These are phyloP conservation scores for Thermomyces lanuginosus DNA, from an alignment of 2,329 filamentous ascomycete genomes.

Conservation along the genomic window DNA sequence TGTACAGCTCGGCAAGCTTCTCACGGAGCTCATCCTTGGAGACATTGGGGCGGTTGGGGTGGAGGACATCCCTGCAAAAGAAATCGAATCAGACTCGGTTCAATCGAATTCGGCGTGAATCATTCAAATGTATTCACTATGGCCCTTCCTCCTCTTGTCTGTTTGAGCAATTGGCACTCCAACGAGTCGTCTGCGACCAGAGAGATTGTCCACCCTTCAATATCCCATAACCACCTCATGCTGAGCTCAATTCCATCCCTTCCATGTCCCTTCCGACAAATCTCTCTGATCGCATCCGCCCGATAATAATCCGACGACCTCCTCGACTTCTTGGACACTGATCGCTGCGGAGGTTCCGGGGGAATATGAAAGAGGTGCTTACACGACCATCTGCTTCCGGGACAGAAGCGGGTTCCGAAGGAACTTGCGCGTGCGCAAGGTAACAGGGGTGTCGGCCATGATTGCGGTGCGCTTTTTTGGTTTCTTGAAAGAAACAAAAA, in stretches of 20 bases:
- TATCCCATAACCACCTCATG: too few relatives aligned
- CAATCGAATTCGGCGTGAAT: too few relatives aligned
- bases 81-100: too few relatives aligned
- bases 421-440: conserved; percentile 98
- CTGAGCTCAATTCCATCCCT: not conserved
- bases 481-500: too few relatives aligned
- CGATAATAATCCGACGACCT: too few relatives aligned
- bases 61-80: conserved; percentile 77
- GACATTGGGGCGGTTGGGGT: conserved; percentile 96
- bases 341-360: conserved; percentile 4
- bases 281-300: not conserved
- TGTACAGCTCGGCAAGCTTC: conserved; percentile 93
- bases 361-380: conserved; percentile 39
- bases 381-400: conserved; percentile 99
- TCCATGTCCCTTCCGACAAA: not conserved
- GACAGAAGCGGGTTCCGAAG: conserved; percentile 98
- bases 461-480: conserved; percentile 35
- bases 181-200: too few relatives aligned
- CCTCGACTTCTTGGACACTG: too few relatives aligned
- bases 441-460: conserved; percentile 73
- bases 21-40: conserved; percentile 96
- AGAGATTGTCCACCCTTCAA: too few relatives aligned
- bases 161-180: too few relatives aligned
- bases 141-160: too few relatives aligned
- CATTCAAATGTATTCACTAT: too few relatives aligned